Base-by-base conservation (phyloP, 129 eudicot species). In the Centella asiatica region DNA sequence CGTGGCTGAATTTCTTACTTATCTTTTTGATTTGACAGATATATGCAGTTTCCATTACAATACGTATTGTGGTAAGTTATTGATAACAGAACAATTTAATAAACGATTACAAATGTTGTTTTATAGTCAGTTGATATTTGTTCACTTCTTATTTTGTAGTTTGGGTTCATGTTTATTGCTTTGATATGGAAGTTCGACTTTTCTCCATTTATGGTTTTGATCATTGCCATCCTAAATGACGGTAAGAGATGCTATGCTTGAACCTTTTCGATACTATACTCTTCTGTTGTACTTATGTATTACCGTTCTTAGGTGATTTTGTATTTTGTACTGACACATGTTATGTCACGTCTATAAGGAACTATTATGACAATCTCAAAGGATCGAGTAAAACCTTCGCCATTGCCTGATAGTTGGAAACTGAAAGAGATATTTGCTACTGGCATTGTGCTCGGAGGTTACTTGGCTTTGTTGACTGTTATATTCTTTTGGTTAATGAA, bases 191-290 rank as follows among this genome's bases (percentile, higher is more conserved):
- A 76, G 72, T 90, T 83, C 15, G 98, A 90, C 75, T 90, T 90
- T 80, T 81, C 98, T 19, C 95, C 98, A 6, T 90, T 90, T 81
- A 90, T 90, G 98, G 98, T 90, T 87, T 69, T 90, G 85, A 90
- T 90, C 69, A 90, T 90, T 59, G 98, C 98, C 45, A 87, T 90
- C 65, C 82, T 90, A 23, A 90, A 90, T 48, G 96, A 92, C 24
- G 96, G 99, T 92, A 72, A 63, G 83, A 59, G 83, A 59, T 57
- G 65, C 39, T 25, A 11, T 69, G 51, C 65, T 28, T 44, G 25
- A 39, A 27, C 29, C 18, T 5, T 46, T 56, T 2, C 2, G 4
- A 8, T 31, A n/a, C n/a, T 18, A 15, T 42, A 64, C 42, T 11
- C 10, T 20, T 23, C 25, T n/a, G 4, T 27, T 39, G 2, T 12